phyloP scores from a whole-genome alignment of 2,329 filamentous ascomycete species.

The Fusarium euwallaceae region DNA sequence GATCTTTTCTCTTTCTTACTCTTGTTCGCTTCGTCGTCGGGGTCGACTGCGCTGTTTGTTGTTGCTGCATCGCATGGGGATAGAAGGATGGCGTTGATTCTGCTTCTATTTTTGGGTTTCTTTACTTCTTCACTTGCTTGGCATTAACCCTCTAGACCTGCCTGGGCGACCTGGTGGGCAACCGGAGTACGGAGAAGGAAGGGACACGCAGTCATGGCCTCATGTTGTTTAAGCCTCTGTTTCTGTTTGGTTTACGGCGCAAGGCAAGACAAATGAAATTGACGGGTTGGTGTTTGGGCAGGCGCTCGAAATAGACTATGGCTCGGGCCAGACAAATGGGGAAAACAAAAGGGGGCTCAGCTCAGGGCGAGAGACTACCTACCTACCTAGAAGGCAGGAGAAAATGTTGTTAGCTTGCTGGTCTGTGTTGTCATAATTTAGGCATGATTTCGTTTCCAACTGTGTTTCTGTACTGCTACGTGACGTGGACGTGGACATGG shows the following conservation, averaged over 20 bases:
- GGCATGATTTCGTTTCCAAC: constrained; percentile 16
- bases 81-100: constrained; percentile 24
- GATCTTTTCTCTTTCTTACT: constrained; percentile 1
- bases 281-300: constrained; percentile 31
- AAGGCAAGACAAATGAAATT: constrained; percentile 35
- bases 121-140: constrained; percentile 11
- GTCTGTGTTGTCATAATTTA: constrained; percentile 14
- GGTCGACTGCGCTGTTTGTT: neutral
- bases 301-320: constrained; percentile 44
- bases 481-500: constrained; percentile 13
- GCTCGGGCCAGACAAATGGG: constrained; percentile 39
- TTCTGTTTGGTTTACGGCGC: constrained; percentile 38
- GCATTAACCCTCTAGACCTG: constrained; percentile 4
- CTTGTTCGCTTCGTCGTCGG: constrained; percentile 6
- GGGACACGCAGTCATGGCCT: constrained; percentile 30
- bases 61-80: constrained; percentile 13
- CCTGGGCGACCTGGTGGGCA: constrained; percentile 10
- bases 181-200: constrained; percentile 19
- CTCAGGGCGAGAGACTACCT: neutral
- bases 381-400: constrained; percentile 3
- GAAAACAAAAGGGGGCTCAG: constrained; percentile 21
- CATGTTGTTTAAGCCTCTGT: constrained; percentile 31
- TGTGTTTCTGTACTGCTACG: constrained; percentile 3
- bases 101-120: constrained; percentile 10
- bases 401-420: constrained; percentile 2